Base-by-base conservation (phyloP, 2,329 filamentous ascomycete species). In the Rhexocercosporidium sp. region DNA sequence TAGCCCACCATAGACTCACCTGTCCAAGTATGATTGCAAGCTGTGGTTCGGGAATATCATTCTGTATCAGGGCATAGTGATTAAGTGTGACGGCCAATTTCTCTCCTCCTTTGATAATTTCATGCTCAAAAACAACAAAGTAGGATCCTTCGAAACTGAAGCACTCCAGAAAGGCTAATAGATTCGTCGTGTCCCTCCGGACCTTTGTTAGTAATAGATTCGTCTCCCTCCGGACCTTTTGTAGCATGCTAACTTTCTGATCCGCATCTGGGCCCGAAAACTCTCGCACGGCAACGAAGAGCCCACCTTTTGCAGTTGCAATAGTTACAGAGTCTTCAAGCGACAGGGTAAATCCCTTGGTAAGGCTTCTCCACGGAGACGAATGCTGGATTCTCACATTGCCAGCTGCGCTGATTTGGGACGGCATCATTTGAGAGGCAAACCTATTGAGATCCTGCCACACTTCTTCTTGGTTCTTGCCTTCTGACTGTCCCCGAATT, bases 81-180 rank as follows among this genome's bases (percentile, higher is more conserved):
- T 22, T 62, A 65, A 69, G 67, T 44, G 47, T 62, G 8, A 69
- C 39, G 27, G 51, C 16, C 20, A 44, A 44, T n/a, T 44, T 44
- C 12, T 44, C 39, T 44, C 14, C 39, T 44, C 14, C 39, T 44
- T n/a, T 44, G 14, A n/a, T 44, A 44, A 44, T 44, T 44, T 66
- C 57, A 62, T 70, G 63, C 62, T 70, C 66, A 46, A 70, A 68
- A 29, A 70, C 34, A 57, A 41, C 54, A 64, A 61, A 70, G 18
- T 14, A 37, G 62, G 59, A 68, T 34, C 34, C 66, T 63, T 66
- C 44, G 60, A 59, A 63, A 53, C 44, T 65, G 37, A 67, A 70
- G 51, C 57, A 62, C 39, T 64, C 59, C 31, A 68, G 57, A 57
- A 68, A 64, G 27, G 22, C 49, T 49, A 70, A 27, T 41, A 70